Evolutionary conservation across 2,329 filamentous ascomycete species (phyloP).

Genomic region (Fusarium buharicum): DNA sequence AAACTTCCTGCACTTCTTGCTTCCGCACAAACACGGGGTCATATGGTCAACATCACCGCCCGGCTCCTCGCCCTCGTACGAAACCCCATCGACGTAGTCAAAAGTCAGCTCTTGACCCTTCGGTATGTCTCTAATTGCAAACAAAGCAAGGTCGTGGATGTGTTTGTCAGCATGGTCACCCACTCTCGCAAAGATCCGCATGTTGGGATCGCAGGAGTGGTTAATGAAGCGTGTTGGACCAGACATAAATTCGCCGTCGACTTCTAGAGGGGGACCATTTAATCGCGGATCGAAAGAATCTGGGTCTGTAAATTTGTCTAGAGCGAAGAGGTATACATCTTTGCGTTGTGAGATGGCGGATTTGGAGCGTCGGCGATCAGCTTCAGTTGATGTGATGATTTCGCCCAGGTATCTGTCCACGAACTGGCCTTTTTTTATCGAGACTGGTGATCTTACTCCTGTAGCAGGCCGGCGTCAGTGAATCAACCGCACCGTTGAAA

Average conservation of each 20-base stretch:
- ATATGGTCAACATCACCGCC: slow-evolving; percentile 60
- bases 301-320: slow-evolving; percentile 80
- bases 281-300: slow-evolving; percentile 66
- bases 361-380: slow-evolving; percentile 69
- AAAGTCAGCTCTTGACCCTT: slow-evolving; percentile 79
- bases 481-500: too few relatives aligned
- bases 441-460: slow-evolving; percentile 72
- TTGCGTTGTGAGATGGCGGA: slow-evolving; percentile 70
- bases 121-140: slow-evolving; percentile 73
- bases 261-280: slow-evolving; percentile 65
- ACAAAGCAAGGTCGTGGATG: slow-evolving; percentile 81
- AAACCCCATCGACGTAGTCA: slow-evolving; percentile 77
- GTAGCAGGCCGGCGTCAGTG: background rate
- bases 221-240: slow-evolving; percentile 86
- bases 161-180: slow-evolving; percentile 79
- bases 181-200: slow-evolving; percentile 81
- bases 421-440: slow-evolving; percentile 78
- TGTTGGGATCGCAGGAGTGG: slow-evolving; percentile 82
- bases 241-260: slow-evolving; percentile 79
- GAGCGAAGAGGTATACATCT: slow-evolving; percentile 80
- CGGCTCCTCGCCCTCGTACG: slow-evolving; percentile 58
- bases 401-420: slow-evolving; percentile 83
- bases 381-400: slow-evolving; percentile 71
- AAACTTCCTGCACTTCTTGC: slow-evolving; percentile 73
- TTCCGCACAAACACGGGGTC: slow-evolving; percentile 71